Conservation (phyloP, 768 basidiomycete species). For the Leucosporidium scottii region DNA sequence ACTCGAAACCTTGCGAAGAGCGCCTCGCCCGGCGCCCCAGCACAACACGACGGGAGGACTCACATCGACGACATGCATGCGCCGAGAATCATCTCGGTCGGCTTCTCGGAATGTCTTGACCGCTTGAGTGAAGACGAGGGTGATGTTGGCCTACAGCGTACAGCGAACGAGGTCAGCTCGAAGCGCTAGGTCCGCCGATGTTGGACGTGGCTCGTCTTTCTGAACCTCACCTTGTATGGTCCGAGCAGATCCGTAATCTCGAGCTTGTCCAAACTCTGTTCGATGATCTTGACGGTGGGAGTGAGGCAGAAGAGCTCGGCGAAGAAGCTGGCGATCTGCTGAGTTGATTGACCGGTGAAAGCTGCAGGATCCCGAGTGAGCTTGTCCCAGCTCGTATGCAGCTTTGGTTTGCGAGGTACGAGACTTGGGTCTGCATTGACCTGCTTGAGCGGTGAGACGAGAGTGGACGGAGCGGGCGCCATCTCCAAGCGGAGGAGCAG, state of each 20-base stretch:
- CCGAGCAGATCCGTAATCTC: slow-evolving; percentile 3
- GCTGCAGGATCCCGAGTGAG: slow-evolving; percentile 3
- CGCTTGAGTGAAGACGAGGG: slow-evolving; percentile 25
- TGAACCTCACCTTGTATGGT: slow-evolving; percentile 10
- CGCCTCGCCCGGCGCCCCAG: too few relatives aligned
- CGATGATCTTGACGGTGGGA: neutral
- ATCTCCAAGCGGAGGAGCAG: neutral
- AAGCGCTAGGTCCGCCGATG: neutral
- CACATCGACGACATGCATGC: slow-evolving; percentile 30
- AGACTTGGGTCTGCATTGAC: slow-evolving; percentile 6
- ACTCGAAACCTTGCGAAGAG: neutral
- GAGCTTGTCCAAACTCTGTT: neutral
- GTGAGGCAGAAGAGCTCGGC: slow-evolving; percentile 25
- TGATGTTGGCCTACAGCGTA: slow-evolving; percentile 27
- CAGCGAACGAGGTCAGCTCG: neutral
- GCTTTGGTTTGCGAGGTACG: neutral
- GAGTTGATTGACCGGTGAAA: neutral
- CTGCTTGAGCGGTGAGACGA: slow-evolving; percentile 23
- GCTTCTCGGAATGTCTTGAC: slow-evolving; percentile 27
- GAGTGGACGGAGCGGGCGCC: neutral
- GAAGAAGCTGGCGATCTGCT: slow-evolving; percentile 15
- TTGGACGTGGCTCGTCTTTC: neutral
- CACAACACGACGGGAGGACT: neutral
- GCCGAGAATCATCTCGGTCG: slow-evolving; percentile 9
- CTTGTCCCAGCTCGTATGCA: slow-evolving; percentile 12